Evolutionary conservation across 345 rosid species (phyloP).

Genomic region (Microthlaspi erraticum): DNA sequence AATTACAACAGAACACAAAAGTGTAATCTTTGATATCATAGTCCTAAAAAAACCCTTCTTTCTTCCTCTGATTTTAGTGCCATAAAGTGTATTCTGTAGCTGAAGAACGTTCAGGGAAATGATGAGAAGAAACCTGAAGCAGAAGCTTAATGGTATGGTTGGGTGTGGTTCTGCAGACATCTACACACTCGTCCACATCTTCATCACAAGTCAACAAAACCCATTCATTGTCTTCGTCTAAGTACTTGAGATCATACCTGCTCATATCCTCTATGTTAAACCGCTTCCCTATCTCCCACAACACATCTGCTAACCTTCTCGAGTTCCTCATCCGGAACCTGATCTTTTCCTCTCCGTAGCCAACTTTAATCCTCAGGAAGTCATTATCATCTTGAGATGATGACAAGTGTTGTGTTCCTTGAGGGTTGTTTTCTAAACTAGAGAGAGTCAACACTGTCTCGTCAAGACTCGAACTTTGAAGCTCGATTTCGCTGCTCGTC

Average conservation of each 20-base stretch:
- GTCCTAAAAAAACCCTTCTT: conserved; percentile 29
- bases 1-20: conserved; percentile 33
- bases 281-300: conserved; percentile 69
- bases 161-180: conserved; percentile 58
- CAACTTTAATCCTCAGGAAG: conserved; percentile 65
- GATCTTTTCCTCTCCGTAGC: conserved; percentile 68
- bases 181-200: conserved; percentile 84
- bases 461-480: conserved; percentile 54
- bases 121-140: conserved; percentile 71
- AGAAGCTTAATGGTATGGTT: conserved; percentile 64
- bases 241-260: conserved; percentile 75
- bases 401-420: conserved; percentile 28
- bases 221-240: conserved; percentile 97
- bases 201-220: conserved; percentile 86
- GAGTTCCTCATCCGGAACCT: conserved; percentile 62
- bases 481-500: conserved; percentile 54
- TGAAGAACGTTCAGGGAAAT: conserved; percentile 47
- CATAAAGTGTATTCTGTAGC: conserved; percentile 46
- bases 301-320: conserved; percentile 57
- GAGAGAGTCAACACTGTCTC: conserved; percentile 46
- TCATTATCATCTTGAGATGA: conserved; percentile 52
- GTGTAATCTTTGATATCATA: conserved; percentile 3
- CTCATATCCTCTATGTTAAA: conserved; percentile 65
- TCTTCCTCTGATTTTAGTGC: conserved; percentile 16
- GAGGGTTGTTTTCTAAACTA: conserved; percentile 44